phyloP scores from a whole-genome alignment of 176 grass and related monocot species.

The Juncus effusus region DNA sequence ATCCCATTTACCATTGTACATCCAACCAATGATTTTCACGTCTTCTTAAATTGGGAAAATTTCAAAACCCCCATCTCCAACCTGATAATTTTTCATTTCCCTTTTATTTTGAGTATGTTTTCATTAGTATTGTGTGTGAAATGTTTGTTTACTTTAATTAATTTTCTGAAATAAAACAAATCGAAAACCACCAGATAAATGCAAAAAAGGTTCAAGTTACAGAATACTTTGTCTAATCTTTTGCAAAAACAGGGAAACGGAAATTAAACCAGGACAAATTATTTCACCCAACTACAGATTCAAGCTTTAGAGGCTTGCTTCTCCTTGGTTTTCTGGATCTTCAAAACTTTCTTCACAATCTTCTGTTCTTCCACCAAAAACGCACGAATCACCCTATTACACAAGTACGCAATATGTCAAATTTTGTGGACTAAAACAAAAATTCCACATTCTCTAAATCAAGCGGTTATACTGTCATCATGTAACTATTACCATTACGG shows the following conservation, averaged over 20 bases:
- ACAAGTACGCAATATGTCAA: background rate
- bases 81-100: background rate
- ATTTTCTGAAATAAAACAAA: conserved; percentile 6
- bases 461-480: too few relatives aligned
- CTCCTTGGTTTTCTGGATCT: conserved; percentile 22
- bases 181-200: background rate
- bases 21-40: too few relatives aligned
- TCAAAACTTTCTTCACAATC: conserved; percentile 97
- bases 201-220: background rate
- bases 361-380: conserved; percentile 98
- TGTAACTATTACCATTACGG: too few relatives aligned
- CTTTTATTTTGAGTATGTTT: too few relatives aligned
- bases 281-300: background rate
- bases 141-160: too few relatives aligned
- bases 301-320: conserved; percentile 16
- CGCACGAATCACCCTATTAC: conserved; percentile 68
- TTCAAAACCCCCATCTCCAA: background rate
- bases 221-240: too few relatives aligned
- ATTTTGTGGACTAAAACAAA: too few relatives aligned
- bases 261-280: background rate
- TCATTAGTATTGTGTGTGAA: too few relatives aligned
- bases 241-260: too few relatives aligned
- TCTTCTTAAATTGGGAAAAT: background rate
- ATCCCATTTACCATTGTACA: too few relatives aligned
- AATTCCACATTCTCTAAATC: too few relatives aligned